Conservation (phyloP, 2,329 filamentous ascomycete genomes). For the Byssothecium circinans region DNA sequence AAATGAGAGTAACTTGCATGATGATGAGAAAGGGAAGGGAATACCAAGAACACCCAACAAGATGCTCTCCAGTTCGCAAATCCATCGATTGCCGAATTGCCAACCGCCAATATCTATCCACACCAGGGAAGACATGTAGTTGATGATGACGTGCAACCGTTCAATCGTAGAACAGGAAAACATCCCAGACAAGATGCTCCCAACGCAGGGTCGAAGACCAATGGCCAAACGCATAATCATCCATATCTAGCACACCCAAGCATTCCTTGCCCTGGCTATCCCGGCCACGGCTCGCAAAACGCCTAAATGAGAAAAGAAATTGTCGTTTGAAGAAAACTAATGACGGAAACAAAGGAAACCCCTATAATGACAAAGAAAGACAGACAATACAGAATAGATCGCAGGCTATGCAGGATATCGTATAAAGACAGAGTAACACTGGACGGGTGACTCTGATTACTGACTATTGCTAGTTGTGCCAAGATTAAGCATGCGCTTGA, state of each 20-base stretch:
- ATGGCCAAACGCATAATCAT: constrained; percentile 9
- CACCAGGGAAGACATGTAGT: neutral
- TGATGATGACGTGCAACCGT: constrained; percentile 13
- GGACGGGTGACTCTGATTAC: constrained; percentile 17
- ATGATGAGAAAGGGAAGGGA: constrained; percentile 1
- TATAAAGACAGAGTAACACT: constrained; percentile 9
- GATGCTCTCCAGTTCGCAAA: constrained; percentile 12
- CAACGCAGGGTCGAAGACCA: constrained; percentile 7
- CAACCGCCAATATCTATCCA: neutral
- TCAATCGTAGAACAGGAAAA: constrained; percentile 15
- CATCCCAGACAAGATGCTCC: constrained; percentile 11
- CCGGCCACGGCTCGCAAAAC: constrained; percentile 14
- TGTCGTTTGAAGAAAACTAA: constrained; percentile 16
- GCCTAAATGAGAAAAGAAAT: constrained; percentile 7
- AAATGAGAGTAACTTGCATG: neutral
- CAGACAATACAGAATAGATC: constrained; percentile 15
- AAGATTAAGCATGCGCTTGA: constrained; percentile 42
- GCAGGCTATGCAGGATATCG: constrained; percentile 31
- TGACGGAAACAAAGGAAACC: constrained; percentile 18
- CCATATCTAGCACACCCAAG: constrained; percentile 14
- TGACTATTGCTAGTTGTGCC: constrained; percentile 25
- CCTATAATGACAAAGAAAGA: constrained; percentile 26
- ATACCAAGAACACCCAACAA: constrained; percentile 17
- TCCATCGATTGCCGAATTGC: no score
- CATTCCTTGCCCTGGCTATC: constrained; percentile 7